Percentiles rank a stretch among this genome's conserved stretches.
Evolutionary conservation across 306 rosid species (phyloP).

Genomic region (Acacia acuminata): DNA sequence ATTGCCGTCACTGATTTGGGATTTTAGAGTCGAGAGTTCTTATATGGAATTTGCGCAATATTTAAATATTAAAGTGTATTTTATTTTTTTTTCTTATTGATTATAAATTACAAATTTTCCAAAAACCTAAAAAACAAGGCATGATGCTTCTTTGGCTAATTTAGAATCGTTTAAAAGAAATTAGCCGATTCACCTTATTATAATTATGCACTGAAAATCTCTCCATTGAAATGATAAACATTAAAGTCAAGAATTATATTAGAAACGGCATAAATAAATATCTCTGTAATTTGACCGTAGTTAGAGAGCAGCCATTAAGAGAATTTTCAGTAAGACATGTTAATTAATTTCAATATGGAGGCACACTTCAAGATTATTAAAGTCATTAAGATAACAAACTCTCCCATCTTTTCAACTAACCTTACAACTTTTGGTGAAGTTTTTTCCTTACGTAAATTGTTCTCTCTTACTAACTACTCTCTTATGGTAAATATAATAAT

Average conservation of each 20-base stretch:
- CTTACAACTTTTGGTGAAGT: conserved; percentile 11
- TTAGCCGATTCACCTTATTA: too few relatives aligned
- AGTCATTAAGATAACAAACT: conserved; percentile 1
- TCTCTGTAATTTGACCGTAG: not conserved
- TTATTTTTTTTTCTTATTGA: too few relatives aligned
- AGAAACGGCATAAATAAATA: not conserved
- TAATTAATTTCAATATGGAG: not conserved
- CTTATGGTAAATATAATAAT: conserved; percentile 3
- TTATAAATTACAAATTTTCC: too few relatives aligned
- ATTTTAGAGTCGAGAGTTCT: too few relatives aligned
- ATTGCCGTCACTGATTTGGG: too few relatives aligned
- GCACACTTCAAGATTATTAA: not conserved
- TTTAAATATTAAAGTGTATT: too few relatives aligned
- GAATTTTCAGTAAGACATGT: not conserved
- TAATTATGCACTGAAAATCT: not conserved
- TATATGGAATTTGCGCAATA: too few relatives aligned
- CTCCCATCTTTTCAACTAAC: conserved; percentile 40
- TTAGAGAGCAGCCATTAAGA: not conserved
- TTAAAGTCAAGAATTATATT: not conserved
- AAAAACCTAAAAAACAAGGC: too few relatives aligned
- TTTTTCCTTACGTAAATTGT: conserved; percentile 7
- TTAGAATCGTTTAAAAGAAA: too few relatives aligned
- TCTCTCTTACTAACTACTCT: conserved; percentile 36
- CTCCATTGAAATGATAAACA: too few relatives aligned
- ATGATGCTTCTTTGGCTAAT: too few relatives aligned